phyloP scores from a whole-genome alignment of 306 rosid genomes.

The Acacia melanoxylon region DNA sequence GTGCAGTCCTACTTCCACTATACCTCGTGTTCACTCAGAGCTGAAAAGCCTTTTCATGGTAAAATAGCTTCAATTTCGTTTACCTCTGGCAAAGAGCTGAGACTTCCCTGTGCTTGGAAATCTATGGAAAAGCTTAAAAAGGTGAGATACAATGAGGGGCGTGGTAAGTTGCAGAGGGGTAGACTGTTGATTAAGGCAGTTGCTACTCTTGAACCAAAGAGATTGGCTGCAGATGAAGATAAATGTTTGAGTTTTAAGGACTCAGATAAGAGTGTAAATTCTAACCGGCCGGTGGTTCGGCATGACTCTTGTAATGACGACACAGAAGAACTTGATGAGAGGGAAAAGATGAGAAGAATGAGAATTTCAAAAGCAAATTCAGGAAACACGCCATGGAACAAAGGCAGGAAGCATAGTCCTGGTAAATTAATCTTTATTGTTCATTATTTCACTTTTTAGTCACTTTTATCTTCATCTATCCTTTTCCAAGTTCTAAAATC shows the following conservation, averaged over 20 bases:
- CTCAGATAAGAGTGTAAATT: constrained; percentile 29
- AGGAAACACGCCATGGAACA: constrained; percentile 81
- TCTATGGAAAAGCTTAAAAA: constrained; percentile 31
- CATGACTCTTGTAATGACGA: constrained; percentile 35
- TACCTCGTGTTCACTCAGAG: constrained; percentile 37
- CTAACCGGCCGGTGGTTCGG: constrained; percentile 25
- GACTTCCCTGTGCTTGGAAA: constrained; percentile 49
- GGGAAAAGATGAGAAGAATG: constrained; percentile 62
- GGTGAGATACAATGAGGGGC: constrained; percentile 30
- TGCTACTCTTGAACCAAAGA: constrained; percentile 64
- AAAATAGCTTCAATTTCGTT: constrained; percentile 39
- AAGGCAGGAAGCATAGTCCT: constrained; percentile 80
- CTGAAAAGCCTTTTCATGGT: constrained; percentile 39
- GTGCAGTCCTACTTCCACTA: constrained; percentile 54
- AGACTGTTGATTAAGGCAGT: constrained; percentile 51
- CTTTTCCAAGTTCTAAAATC: constrained; percentile 13
- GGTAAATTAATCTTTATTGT: constrained; percentile 37
- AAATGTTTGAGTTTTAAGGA: constrained; percentile 26
- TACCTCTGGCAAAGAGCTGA: constrained; percentile 43
- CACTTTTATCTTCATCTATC: background rate
- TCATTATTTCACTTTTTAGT: constrained; percentile 20
- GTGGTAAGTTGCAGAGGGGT: constrained; percentile 33
- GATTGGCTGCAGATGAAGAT: constrained; percentile 40
- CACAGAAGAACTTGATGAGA: constrained; percentile 49
- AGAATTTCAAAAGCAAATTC: constrained; percentile 76